A percentile compares a stretch with the other conserved stretches of the same genome.
Evolutionary conservation across 1,139 yeast species (phyloP).

Genomic region (Suhomyces bolitotheri): DNA sequence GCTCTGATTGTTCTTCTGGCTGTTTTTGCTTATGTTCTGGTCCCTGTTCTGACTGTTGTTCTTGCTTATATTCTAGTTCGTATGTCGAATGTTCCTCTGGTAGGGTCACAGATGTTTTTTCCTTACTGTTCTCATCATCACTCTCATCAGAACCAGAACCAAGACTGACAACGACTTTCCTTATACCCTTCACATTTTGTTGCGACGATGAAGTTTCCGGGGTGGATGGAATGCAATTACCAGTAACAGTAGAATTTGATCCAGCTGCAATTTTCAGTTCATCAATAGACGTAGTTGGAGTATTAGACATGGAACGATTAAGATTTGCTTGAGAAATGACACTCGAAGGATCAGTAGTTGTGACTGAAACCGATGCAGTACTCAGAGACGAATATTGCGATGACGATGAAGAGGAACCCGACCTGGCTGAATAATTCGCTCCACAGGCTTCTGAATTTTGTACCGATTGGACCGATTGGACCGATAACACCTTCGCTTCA

Average conservation of each 20-base stretch:
- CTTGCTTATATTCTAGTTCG: not conserved
- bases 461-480: slow-evolving; percentile 2
- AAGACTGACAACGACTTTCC: no score
- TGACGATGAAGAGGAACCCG: slow-evolving; percentile 10
- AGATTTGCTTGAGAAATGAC: slow-evolving; percentile 28
- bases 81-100: not conserved
- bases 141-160: no score
- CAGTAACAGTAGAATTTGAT: not conserved
- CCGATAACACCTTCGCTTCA: slow-evolving; percentile 5
- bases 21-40: not conserved
- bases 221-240: slow-evolving; percentile 2
- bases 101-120: not conserved
- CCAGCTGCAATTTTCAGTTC: slow-evolving; percentile 1
- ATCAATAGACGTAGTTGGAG: slow-evolving; percentile 39
- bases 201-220: slow-evolving; percentile 3
- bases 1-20: not conserved
- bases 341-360: slow-evolving; percentile 20
- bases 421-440: slow-evolving; percentile 4
- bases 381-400: slow-evolving; percentile 11
- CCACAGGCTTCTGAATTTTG: not conserved
- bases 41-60: not conserved
- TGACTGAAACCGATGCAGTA: slow-evolving; percentile 9
- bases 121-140: not conserved
- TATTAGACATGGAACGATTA: slow-evolving; percentile 33
- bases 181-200: no score